Base-by-base conservation (phyloP, 2,329 filamentous ascomycete genomes). In the Beauveria medogensis region DNA sequence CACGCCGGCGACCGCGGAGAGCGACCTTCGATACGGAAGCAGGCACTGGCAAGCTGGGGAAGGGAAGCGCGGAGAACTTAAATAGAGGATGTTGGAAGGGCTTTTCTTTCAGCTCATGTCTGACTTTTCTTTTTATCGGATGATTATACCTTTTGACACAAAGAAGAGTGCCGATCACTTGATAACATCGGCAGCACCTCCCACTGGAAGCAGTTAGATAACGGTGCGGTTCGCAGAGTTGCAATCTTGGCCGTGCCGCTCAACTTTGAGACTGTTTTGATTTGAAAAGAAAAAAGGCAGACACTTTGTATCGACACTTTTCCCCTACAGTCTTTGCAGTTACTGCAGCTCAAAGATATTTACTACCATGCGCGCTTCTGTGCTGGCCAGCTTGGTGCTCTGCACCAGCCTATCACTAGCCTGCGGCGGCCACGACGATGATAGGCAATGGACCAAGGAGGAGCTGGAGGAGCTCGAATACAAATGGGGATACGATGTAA, bases 401-500 rank as follows among this genome's bases (percentile, higher is more conserved):
- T 59, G 69, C 62, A 64, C 66, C 46, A 66, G 67, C 12, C 61
- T 71, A 60, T 66, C 68, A 3, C 62, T 63, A 6, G 67, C 67
- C 10, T 73, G 71, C 41, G 66, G 66, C 30, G 67, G 73, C 59
- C 68, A 70, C 43, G 54, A 59, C 37, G 66, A 71, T 63, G 70
- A 75, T 62, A 74, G 74, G 64, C 73, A 77, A 56, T 84, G 78
- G 74, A 76, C 75, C 22, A 74, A 77, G 63, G 80, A 82, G 64
- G 75, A 80, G 62, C 69, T 81, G 26, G 77, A 77, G 18, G 80
- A 82, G 66, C 71, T 85, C 48, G 77, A 84, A 68, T 72, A 72
- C 54, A 84, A 83, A 77, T 85, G 82, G 82, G 80, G 81, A 2
- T 74, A 74, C 51, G 82, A 85, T 72, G 82, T 83, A 69, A 68